These are phyloP conservation scores for Xanthoconium purpureum DNA, from an alignment of 768 basidiomycete species.

Conservation along the genomic window DNA sequence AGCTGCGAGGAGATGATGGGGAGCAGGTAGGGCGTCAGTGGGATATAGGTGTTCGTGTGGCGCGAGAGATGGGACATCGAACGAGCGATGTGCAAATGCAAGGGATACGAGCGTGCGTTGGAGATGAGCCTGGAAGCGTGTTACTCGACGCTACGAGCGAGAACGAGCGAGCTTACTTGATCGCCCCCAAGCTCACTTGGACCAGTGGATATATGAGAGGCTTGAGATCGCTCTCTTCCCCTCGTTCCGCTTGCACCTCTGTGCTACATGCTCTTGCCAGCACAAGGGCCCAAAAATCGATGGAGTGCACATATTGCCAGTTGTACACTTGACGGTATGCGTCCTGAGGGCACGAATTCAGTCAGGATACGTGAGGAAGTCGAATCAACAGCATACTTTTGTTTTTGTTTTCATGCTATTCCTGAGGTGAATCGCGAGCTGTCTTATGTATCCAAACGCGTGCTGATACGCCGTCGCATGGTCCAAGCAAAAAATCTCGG, in stretches of 20 bases:
- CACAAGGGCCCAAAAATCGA: slow-evolving; percentile 96
- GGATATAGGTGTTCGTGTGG: slow-evolving; percentile 83
- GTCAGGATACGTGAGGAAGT: slow-evolving; percentile 2
- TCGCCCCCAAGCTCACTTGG: slow-evolving; percentile 89
- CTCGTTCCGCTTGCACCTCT: slow-evolving; percentile 48
- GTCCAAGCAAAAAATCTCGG: slow-evolving; percentile 82
- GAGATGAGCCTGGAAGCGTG: slow-evolving; percentile 69
- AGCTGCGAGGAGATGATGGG: slow-evolving; percentile 81
- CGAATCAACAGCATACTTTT: slow-evolving; percentile 49
- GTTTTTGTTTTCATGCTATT: slow-evolving; percentile 87
- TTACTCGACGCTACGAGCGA: background rate
- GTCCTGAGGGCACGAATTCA: slow-evolving; percentile 48
- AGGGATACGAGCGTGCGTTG: slow-evolving; percentile 88
- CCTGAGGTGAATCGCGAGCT: slow-evolving; percentile 88
- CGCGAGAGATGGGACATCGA: slow-evolving; percentile 83
- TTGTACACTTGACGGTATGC: slow-evolving; percentile 95
- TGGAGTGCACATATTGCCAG: slow-evolving; percentile 95
- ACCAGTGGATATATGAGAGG: slow-evolving; percentile 94
- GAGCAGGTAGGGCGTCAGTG: slow-evolving; percentile 81
- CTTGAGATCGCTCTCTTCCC: slow-evolving; percentile 72
- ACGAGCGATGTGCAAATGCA: slow-evolving; percentile 89
- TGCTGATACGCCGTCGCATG: slow-evolving; percentile 82
- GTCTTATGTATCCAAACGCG: slow-evolving; percentile 93
- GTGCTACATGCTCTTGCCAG: slow-evolving; percentile 76
- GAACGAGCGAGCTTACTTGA: slow-evolving; percentile 58